Evolutionary conservation across 352 stramenopile species (phyloP), one percentile per base, ranked within the genome.

Genomic region (Aphanomyces astaci): DNA sequence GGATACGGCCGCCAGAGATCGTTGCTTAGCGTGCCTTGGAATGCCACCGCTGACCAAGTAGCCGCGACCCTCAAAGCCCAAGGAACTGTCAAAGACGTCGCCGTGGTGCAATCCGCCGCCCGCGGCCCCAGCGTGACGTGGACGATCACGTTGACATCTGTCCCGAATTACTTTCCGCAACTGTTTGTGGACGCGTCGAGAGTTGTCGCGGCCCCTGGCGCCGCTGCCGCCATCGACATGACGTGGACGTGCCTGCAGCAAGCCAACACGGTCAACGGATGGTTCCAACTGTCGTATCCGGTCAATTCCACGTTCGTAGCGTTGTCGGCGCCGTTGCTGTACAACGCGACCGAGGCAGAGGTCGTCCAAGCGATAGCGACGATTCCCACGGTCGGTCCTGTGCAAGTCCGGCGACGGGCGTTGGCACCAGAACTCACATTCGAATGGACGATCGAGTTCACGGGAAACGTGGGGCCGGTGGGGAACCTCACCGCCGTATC

Each of bases 381-480:
- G 13, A 73, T 92, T 10, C 75, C 84, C 13, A 83, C 81, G 2
- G 4, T 92, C 5, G 84, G 79, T 0, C 79, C 75, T 30, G 82
- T 90, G 0, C 73, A 63, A 0, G 77, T 89, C 9, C 59, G 75
- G 1, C 53, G 66, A 0, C 68, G 75, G 11, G 72, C 69, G 51
- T 64, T 89, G 0, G 73, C 79, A 5, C 72, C 82, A 0, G 84
- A 92, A 63, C 79, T 82, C 17, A 79, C 65, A 1, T 86, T 81
- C 72, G 76, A 78, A 31, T 92, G 84, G 84, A 87, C 71, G 2
- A 68, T 92, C 9, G 79, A 78, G 28, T 92, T 92, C 49, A 27
- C 72, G 0, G 66, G 73, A 22, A 92, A 90, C 72, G 81, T 89
- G 57, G 84, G 82, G 1, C 76, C 86, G 32, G 46, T 92, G 13